A percentile compares a stretch with the other conserved stretches of the same genome.
Conservation (phyloP, 139 green algal species). For the Diplosphaera chodatii region DNA sequence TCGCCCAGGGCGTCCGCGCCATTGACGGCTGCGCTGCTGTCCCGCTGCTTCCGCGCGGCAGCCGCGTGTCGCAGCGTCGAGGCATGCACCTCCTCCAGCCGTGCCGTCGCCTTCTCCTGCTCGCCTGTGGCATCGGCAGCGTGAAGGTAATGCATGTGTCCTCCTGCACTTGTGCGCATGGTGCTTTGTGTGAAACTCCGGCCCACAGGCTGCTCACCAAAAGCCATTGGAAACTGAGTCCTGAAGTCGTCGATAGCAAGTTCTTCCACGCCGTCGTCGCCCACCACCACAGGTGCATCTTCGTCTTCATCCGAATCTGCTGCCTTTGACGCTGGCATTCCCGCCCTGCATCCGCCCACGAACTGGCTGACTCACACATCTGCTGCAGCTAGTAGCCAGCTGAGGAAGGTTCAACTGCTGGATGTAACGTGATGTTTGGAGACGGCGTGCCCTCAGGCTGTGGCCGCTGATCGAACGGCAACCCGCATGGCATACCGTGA, state of each 20-base stretch:
- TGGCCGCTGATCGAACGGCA: too few species aligned
- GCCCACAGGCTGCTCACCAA: slow-evolving; percentile 39
- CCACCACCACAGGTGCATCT: slow-evolving; percentile 5
- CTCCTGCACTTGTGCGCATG: too few species aligned
- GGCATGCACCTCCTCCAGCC: slow-evolving; percentile 14
- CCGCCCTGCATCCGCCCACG: neutral
- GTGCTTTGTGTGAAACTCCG: too few species aligned
- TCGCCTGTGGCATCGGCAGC: slow-evolving; percentile 17
- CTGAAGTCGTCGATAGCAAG: slow-evolving; percentile 35
- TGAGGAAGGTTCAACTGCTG: too few species aligned
- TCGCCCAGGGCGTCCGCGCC: slow-evolving; percentile 7
- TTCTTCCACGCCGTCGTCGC: slow-evolving; percentile 10
- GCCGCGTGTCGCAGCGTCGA: slow-evolving; percentile 10
- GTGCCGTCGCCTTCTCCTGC: slow-evolving; percentile 14
- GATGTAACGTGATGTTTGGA: too few species aligned
- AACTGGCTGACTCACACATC: too few species aligned
- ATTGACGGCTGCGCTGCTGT: neutral
- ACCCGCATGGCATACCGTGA: neutral
- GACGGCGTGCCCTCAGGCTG: too few species aligned
- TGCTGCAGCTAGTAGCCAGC: too few species aligned
- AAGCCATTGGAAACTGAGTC: slow-evolving; percentile 40
- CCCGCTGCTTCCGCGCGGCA: slow-evolving; percentile 4
- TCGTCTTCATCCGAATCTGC: neutral
- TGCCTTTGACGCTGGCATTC: neutral
- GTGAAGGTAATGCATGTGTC: too few species aligned